Percentiles rank a stretch among this genome's conserved stretches.
Conservation (phyloP, 768 basidiomycete species). For the Podaxis sp. region DNA sequence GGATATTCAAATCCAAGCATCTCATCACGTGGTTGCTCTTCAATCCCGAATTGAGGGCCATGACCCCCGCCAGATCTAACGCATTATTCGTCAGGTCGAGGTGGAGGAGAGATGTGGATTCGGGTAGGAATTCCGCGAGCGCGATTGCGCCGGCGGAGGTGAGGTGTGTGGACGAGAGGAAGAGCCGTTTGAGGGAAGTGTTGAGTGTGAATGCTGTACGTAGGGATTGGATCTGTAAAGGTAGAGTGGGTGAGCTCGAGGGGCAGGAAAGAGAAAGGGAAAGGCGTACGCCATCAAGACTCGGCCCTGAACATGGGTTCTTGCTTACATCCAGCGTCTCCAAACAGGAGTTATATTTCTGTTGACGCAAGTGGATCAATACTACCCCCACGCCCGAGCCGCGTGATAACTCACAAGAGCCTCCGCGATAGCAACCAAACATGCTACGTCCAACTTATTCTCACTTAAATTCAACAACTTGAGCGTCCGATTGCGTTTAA, state of each 20-base stretch:
- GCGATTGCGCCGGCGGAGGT: slow-evolving; percentile 87
- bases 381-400: neutral
- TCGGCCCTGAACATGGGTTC: slow-evolving; percentile 91
- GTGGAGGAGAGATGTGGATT: slow-evolving; percentile 83
- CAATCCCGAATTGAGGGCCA: slow-evolving; percentile 87
- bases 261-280: neutral
- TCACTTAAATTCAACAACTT: slow-evolving; percentile 94
- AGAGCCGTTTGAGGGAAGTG: slow-evolving; percentile 86
- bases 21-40: slow-evolving; percentile 84
- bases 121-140: slow-evolving; percentile 94
- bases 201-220: slow-evolving; percentile 94
- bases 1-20: slow-evolving; percentile 92
- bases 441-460: slow-evolving; percentile 86
- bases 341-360: slow-evolving; percentile 57
- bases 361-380: neutral
- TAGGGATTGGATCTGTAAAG: slow-evolving; percentile 71
- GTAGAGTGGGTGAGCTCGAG: neutral
- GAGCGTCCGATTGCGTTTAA: slow-evolving; percentile 93
- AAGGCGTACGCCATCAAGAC: slow-evolving; percentile 80
- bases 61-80: slow-evolving; percentile 86
- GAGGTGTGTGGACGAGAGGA: slow-evolving; percentile 82
- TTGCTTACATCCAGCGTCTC: slow-evolving; percentile 93
- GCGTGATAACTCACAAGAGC: slow-evolving; percentile 62
- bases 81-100: slow-evolving; percentile 86
- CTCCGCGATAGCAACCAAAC: slow-evolving; percentile 82